Evolutionary conservation across 441 rosid species (phyloP).

Genomic region (Bruguiera hainesii): DNA sequence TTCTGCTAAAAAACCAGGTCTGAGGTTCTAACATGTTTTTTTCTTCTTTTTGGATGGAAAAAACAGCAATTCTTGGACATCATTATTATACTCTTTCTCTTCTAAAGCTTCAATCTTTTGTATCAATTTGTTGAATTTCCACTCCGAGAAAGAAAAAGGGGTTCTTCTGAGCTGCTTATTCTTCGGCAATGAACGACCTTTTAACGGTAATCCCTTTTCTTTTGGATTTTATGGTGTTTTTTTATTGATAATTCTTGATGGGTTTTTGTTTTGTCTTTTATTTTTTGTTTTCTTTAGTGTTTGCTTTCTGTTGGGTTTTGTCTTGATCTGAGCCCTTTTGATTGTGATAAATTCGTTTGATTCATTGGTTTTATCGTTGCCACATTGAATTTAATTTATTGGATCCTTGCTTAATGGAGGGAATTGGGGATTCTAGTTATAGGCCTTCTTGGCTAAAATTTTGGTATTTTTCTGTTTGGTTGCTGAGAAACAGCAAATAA

Average conservation of each 20-base stretch:
- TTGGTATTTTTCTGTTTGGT: conserved; percentile 17
- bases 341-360: conserved; percentile 17
- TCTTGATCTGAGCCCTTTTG: conserved; percentile 21
- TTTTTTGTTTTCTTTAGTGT: conserved; percentile 7
- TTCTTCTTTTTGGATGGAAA: too few species aligned
- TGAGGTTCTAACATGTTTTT: too few species aligned
- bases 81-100: not conserved
- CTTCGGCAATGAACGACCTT: conserved; percentile 76
- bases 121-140: not conserved
- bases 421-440: not conserved
- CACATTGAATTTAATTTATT: not conserved
- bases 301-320: conserved; percentile 21
- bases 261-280: not conserved
- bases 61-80: not conserved
- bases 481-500: conserved; percentile 17
- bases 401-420: not conserved
- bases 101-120: not conserved
- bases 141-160: conserved; percentile 1
- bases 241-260: not conserved
- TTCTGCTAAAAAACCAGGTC: too few species aligned
- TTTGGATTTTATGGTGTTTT: not conserved
- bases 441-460: not conserved
- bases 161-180: conserved; percentile 15
- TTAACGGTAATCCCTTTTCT: conserved; percentile 45
- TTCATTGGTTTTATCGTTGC: conserved; percentile 7